These are phyloP conservation scores for Oryza glaberrima DNA, from an alignment of 176 grass and related monocot genomes.

Conservation along the genomic window DNA sequence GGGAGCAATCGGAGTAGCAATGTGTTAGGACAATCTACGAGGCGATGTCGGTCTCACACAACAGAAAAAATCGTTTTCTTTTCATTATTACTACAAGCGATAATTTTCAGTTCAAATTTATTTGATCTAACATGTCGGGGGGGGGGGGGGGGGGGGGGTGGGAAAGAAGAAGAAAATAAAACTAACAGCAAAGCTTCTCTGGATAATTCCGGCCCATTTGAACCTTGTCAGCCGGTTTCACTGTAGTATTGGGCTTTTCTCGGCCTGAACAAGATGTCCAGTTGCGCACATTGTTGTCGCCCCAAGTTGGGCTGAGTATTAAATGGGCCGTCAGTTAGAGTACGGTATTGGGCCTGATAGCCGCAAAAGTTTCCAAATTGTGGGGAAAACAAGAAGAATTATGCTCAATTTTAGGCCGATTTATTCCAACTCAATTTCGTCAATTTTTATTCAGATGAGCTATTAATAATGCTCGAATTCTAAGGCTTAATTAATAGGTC, in stretches of 20 bases:
- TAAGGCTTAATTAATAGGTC: not conserved
- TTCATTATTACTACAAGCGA: not conserved
- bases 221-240: not conserved
- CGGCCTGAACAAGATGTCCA: no score
- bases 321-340: not conserved
- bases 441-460: not conserved
- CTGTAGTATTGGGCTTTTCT: not conserved
- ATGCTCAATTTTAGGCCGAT: not conserved
- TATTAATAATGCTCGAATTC: not conserved
- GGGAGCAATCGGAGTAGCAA: no score
- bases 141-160: no score
- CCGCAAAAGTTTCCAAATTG: no score
- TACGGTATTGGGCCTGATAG: no score
- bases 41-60: not conserved
- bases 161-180: not conserved
- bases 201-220: not conserved
- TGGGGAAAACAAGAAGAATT: no score
- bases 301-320: not conserved
- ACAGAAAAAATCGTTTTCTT: not conserved
- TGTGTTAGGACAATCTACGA: not conserved
- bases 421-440: slow-evolving; percentile 22
- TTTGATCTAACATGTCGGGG: not conserved
- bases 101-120: not conserved
- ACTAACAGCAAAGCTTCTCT: not conserved
- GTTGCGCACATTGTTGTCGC: not conserved